Evolutionary conservation across 768 basidiomycete genomes (phyloP).

Genomic region (Strobilomyces dryophilus): DNA sequence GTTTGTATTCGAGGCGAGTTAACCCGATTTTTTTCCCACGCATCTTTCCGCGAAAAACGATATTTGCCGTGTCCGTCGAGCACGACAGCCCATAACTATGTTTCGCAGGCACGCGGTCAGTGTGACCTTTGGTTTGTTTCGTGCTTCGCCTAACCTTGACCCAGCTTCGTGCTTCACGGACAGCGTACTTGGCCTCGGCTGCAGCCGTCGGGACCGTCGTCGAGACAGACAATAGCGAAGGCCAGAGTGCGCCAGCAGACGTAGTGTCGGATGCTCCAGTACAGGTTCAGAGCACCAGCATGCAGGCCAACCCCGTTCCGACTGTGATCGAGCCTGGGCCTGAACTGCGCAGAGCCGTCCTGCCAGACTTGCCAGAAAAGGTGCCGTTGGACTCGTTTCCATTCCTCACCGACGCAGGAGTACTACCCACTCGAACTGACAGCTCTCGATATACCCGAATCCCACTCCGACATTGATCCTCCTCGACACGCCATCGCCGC

Average conservation of each 20-base stretch:
- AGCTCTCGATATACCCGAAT: constrained; percentile 84
- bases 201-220: constrained; percentile 14
- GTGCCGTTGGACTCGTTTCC: constrained; percentile 2
- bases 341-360: constrained; percentile 10
- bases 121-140: neutral
- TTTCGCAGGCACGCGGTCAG: constrained; percentile 26
- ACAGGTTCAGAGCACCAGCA: neutral
- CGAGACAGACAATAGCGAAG: constrained; percentile 9
- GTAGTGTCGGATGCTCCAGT: neutral
- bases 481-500: constrained; percentile 66
- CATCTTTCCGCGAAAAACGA: constrained; percentile 9
- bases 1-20: no score
- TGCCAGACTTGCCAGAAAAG: constrained; percentile 25
- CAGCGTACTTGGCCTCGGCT: constrained; percentile 16
- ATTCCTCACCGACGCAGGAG: neutral
- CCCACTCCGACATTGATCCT: constrained; percentile 62
- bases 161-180: constrained; percentile 26
- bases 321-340: constrained; percentile 5
- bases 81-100: constrained; percentile 12
- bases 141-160: neutral
- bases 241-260: constrained; percentile 3
- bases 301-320: neutral
- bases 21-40: constrained; percentile 12
- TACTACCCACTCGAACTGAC: neutral
- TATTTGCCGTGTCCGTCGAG: constrained; percentile 4